Conservation (phyloP, 2,329 filamentous ascomycete species). For the Simplicillium aogashimaense region DNA sequence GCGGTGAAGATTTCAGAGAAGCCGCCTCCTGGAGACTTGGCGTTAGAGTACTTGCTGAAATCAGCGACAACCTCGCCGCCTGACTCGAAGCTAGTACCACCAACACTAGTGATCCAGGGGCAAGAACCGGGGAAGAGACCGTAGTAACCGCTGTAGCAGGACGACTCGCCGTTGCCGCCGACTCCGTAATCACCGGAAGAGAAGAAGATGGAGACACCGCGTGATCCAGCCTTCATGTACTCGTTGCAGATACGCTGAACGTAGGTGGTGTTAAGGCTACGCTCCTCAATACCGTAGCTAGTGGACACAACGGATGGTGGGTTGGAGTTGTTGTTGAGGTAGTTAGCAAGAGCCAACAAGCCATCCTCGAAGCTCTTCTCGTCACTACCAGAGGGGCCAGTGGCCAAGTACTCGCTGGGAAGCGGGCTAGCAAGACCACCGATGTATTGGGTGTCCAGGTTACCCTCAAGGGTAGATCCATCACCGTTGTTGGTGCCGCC, state of each 20-base stretch:
- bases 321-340: slow-evolving; percentile 3
- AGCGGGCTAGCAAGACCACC: slow-evolving; percentile 6
- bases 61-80: neutral
- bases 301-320: slow-evolving; percentile 33
- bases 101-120: slow-evolving; percentile 39
- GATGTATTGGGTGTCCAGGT: slow-evolving; percentile 9
- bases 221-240: slow-evolving; percentile 46
- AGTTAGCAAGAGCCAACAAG: slow-evolving; percentile 3
- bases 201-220: slow-evolving; percentile 39
- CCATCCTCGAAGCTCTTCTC: slow-evolving; percentile 3
- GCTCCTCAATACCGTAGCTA: slow-evolving; percentile 44
- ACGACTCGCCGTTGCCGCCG: slow-evolving; percentile 12
- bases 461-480: slow-evolving; percentile 8
- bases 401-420: slow-evolving; percentile 6
- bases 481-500: slow-evolving; percentile 4
- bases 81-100: slow-evolving; percentile 26
- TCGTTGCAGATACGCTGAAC: slow-evolving; percentile 39
- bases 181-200: slow-evolving; percentile 19
- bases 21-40: neutral
- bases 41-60: neutral
- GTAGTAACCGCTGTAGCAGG: slow-evolving; percentile 13
- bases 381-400: slow-evolving; percentile 1
- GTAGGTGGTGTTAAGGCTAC: slow-evolving; percentile 16
- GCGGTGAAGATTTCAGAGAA: slow-evolving; percentile 3
- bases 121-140: slow-evolving; percentile 30